phyloP scores from a whole-genome alignment of 805 yeast species.

The Metschnikowia drakensbergensis region DNA sequence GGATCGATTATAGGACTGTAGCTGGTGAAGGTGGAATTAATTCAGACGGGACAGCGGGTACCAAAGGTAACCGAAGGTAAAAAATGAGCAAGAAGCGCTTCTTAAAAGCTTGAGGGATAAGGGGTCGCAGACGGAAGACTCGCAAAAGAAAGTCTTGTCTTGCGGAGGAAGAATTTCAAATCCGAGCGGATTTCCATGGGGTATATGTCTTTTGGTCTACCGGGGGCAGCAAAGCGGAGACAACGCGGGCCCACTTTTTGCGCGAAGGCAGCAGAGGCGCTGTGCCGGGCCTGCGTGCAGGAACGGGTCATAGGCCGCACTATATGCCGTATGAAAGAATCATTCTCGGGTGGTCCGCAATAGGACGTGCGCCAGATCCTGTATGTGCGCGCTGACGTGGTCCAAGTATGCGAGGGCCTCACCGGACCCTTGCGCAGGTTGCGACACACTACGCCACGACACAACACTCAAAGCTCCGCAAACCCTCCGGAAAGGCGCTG shows the following conservation, averaged over 20 bases:
- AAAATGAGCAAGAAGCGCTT: neutral
- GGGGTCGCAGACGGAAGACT: neutral
- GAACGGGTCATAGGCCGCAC: neutral
- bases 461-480: too few species aligned
- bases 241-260: conserved; percentile 4
- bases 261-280: neutral
- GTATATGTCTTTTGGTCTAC: conserved; percentile 1
- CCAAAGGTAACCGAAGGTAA: neutral
- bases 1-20: neutral
- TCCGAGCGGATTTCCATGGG: conserved; percentile 4
- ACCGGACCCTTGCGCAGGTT: too few species aligned
- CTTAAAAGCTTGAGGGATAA: neutral
- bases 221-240: conserved; percentile 1
- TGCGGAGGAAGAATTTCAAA: neutral
- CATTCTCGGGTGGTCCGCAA: neutral
- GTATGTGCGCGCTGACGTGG: neutral
- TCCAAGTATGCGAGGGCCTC: neutral
- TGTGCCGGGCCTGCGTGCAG: neutral
- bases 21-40: neutral
- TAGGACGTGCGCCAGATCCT: neutral
- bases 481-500: too few species aligned
- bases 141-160: neutral
- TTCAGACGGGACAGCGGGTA: neutral
- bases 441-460: too few species aligned
- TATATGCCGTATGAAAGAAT: neutral